These are phyloP conservation scores for Claviceps paspali DNA, from an alignment of 2,329 filamentous ascomycete genomes.

Conservation along the genomic window DNA sequence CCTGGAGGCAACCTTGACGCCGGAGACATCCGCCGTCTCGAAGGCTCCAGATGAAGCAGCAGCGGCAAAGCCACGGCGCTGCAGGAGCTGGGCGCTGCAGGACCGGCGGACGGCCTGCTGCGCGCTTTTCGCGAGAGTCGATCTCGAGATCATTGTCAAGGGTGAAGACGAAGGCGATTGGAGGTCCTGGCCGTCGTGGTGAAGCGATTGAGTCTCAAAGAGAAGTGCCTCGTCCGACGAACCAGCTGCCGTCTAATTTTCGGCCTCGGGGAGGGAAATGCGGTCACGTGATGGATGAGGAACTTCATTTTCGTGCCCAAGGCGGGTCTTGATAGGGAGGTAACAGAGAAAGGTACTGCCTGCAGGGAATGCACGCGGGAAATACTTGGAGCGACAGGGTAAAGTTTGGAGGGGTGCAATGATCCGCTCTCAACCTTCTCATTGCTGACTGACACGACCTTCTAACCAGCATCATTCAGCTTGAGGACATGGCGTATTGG, in stretches of 20 bases:
- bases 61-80: conserved; percentile 43
- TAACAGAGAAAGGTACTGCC: too few species aligned
- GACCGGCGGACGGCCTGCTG: conserved; percentile 42
- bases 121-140: conserved; percentile 41
- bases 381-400: too few species aligned
- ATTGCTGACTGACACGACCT: too few species aligned
- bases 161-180: conserved; percentile 41
- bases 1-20: conserved; percentile 84
- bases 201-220: conserved; percentile 22
- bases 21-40: conserved; percentile 70
- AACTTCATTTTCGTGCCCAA: neutral
- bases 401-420: too few species aligned
- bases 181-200: conserved; percentile 28
- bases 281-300: conserved; percentile 21
- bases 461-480: too few species aligned
- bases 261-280: conserved; percentile 16
- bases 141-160: conserved; percentile 48
- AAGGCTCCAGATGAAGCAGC: conserved; percentile 59
- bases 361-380: too few species aligned
- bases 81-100: conserved; percentile 38
- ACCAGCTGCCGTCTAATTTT: conserved; percentile 30
- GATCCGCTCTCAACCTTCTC: too few species aligned
- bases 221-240: conserved; percentile 26
- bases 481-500: too few species aligned
- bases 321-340: too few species aligned